Base-by-base conservation (phyloP, 805 yeast species). In the Candida ascalaphidarum region DNA sequence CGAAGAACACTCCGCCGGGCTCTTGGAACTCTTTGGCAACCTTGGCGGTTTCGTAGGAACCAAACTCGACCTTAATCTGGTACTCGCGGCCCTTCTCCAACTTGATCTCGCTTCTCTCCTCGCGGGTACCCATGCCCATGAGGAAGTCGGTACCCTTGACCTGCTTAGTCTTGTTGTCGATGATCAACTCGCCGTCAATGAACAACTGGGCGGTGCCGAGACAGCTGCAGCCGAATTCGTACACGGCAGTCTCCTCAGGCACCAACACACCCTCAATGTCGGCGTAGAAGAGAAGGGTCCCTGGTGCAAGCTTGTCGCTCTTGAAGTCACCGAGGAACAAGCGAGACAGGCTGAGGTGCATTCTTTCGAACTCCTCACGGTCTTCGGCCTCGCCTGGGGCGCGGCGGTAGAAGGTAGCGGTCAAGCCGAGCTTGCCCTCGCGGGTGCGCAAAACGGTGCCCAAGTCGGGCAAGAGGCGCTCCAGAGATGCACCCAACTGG, bases 151-250 rank as follows among this genome's bases (percentile, higher is more conserved):
- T 48, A 9, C 80, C 81, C 17, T 40, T 44, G 3, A 37, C 50
- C 52, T 77, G 81, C 16, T 59, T 46, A 24, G 74, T 67, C 40
- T 60, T 65, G 51, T 75, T 74, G 46, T 76, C 80, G 28, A 73
- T 68, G 18, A 77, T 53, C 32, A 73, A 51, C 40, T 66, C 40
- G 32, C 50, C 79, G 39, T 77, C 66, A 28, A 75, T 45, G 38
- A 58, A 77, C 14, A 77, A 34, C 43, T 63, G 65, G 17, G 74
- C 78, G 22, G 78, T 68, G 13, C 82, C 82, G 27, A 56, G 41
- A 20, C 65, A 66, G 10, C 69, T 50, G 29, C 70, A 46, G 14
- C 80, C 81, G 40, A 76, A 64, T 31, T 62, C 64, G 41, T 67
- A 74, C 11, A 47, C 56, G 7, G 68, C 77, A 26, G 65, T 37